Conservation (phyloP, 2,329 filamentous ascomycete genomes). For the Zymoseptoria tritici region DNA sequence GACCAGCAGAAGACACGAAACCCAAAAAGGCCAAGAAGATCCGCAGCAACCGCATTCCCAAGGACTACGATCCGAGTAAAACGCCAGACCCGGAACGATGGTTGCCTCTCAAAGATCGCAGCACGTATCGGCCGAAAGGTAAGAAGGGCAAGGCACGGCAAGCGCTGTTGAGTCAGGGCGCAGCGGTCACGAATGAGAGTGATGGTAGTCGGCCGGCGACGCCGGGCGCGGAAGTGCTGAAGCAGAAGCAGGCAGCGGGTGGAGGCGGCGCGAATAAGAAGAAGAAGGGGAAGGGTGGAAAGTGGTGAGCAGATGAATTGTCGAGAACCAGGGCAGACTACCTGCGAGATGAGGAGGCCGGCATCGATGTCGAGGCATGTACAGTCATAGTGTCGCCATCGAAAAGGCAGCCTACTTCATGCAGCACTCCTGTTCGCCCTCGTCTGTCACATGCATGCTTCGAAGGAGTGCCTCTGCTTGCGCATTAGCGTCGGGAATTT, state of each 20-base stretch:
- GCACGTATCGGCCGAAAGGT: constrained; percentile 81
- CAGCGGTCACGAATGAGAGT: constrained; percentile 60
- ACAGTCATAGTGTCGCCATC: not conserved
- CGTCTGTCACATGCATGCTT: not conserved
- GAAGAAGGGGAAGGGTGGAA: constrained; percentile 26
- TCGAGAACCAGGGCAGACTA: not conserved
- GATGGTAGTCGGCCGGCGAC: constrained; percentile 28
- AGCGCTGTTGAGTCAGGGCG: constrained; percentile 77
- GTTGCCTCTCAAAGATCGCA: constrained; percentile 83
- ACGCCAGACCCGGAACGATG: constrained; percentile 84
- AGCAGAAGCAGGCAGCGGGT: constrained; percentile 37
- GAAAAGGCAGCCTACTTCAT: not conserved
- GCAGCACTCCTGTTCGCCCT: not conserved
- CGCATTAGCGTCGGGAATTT: not conserved
- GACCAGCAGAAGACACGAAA: constrained; percentile 37
- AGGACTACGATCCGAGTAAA: constrained; percentile 69
- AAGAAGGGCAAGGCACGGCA: constrained; percentile 68
- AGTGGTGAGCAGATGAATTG: constrained; percentile 12
- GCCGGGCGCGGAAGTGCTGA: constrained; percentile 32
- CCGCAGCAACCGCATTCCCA: constrained; percentile 57
- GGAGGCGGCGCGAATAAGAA: constrained; percentile 35
- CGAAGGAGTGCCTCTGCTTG: not conserved
- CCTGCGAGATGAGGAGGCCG: not conserved
- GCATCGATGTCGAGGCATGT: not conserved
- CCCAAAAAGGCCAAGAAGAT: constrained; percentile 51